These are phyloP conservation scores for Leucocoprinus leucothites DNA, from an alignment of 768 basidiomycete genomes.

Conservation along the genomic window DNA sequence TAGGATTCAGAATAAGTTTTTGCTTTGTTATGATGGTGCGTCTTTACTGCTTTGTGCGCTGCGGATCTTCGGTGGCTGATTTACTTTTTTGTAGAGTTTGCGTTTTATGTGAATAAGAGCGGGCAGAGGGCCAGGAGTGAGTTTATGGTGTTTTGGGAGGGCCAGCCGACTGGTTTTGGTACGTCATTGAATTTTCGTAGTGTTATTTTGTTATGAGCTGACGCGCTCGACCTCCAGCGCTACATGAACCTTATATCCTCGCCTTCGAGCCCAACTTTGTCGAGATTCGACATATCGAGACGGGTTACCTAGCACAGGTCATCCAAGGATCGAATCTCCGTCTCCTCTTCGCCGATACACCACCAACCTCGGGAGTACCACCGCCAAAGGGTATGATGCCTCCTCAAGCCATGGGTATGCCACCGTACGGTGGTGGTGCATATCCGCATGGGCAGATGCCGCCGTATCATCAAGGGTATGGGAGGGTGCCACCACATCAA, in stretches of 20 bases:
- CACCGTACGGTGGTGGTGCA: not conserved
- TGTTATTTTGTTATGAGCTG: not conserved
- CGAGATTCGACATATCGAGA: slow-evolving; percentile 94
- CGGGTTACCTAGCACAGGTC: slow-evolving; percentile 88
- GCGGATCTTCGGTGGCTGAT: slow-evolving; percentile 8
- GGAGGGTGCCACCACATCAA: too few relatives aligned
- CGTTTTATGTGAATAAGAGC: slow-evolving; percentile 97
- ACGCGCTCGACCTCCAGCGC: too few relatives aligned
- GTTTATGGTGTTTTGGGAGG: slow-evolving; percentile 98
- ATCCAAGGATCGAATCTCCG: slow-evolving; percentile 91
- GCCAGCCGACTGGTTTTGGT: slow-evolving; percentile 93
- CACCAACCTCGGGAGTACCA: slow-evolving; percentile 90
- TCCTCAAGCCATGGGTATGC: too few relatives aligned
- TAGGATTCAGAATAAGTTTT: slow-evolving; percentile 92
- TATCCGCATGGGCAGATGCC: too few relatives aligned
- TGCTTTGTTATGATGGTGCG: slow-evolving; percentile 96
- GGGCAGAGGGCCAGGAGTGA: slow-evolving; percentile 87
- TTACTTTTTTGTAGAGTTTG: slow-evolving; percentile 70
- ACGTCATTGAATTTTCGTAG: slow-evolving; percentile 32
- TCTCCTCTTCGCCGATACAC: slow-evolving; percentile 90
- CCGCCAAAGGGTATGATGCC: slow-evolving; percentile 49
- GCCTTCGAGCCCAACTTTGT: slow-evolving; percentile 97
- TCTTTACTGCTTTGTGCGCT: slow-evolving; percentile 12
- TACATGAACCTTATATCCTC: slow-evolving; percentile 94
- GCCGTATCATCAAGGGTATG: too few relatives aligned